Evolutionary conservation across 139 green algal genomes (phyloP).

Genomic region (Marvania coccoides): DNA sequence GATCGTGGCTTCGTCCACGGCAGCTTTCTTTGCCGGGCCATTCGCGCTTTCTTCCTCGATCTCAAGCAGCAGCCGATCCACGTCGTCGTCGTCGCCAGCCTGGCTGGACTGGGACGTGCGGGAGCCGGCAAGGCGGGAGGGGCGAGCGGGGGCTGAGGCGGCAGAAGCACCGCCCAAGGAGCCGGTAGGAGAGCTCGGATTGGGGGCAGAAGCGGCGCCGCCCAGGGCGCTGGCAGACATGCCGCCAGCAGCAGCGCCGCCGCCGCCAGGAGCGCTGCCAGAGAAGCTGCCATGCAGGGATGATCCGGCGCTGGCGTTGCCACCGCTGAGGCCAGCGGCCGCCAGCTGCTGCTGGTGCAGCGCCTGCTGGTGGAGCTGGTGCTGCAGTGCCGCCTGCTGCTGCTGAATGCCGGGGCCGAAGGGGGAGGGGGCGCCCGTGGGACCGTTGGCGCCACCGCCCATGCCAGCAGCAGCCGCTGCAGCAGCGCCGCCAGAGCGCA

Average conservation of each 20-base stretch:
- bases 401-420: neutral
- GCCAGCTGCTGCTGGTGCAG: too few relatives aligned
- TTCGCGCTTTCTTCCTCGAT: neutral
- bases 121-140: neutral
- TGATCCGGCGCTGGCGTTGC: too few relatives aligned
- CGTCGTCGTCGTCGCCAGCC: neutral
- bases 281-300: too few relatives aligned
- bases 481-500: neutral
- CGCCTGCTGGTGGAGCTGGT: too few relatives aligned
- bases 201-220: neutral
- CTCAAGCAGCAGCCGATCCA: neutral
- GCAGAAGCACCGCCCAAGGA: neutral
- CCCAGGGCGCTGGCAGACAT: too few relatives aligned
- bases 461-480: too few relatives aligned
- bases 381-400: too few relatives aligned
- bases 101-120: neutral
- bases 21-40: neutral
- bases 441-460: neutral
- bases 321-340: too few relatives aligned
- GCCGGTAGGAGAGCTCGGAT: neutral
- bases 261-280: too few relatives aligned
- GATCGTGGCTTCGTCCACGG: slow-evolving; percentile 17
- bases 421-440: neutral
- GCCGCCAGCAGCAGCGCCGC: too few relatives aligned
- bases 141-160: neutral